Base-by-base conservation (phyloP, 1,284 basidiomycete species). In the Apiotrichum porosum region DNA sequence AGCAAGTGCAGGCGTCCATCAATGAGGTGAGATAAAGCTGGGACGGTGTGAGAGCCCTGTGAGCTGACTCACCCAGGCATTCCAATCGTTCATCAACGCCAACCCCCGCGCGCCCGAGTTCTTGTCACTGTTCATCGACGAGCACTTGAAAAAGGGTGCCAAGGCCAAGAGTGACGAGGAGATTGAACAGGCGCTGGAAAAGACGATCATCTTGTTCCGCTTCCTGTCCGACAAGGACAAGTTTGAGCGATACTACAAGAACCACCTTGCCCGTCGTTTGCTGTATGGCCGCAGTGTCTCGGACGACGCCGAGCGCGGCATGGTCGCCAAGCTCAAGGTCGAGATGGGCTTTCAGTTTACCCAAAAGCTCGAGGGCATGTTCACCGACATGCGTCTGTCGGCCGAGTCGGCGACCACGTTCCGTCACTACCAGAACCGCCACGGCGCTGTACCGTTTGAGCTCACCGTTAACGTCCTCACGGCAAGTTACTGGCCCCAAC, bases 361-460 rank as follows among this genome's bases (percentile, higher is more conserved):
- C 1, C 91, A 97, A 73, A 95, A 95, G 69, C 78, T 98, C 58
- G 94, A 98, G 71, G 94, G 95, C 46, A 99, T 99, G 95, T 94
- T 99, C 79, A 83, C 93, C 61, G 95, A 99, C 68, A 94, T 99
- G 83, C 89, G 85, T 63, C 73, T 95, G 32, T 94, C 89, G 17
- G 76, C 78, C 22, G 95, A 99, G 48, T 84, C 83, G 9, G 89
- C 86, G 78, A 77, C 80, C 43, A 81, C 80, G 5, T 98, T 91
- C 71, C 49, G 61, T 6, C 62, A 64, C 38, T 63, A 61, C 47
- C 51, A 52, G 15, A 56, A 49, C 43, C 56, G 60, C 15, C 56
- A 63, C 38, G 62, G 60, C 12, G 60, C 62, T 17, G 47, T 90
- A 83, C 69, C 80, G 9, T 79, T 93, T 54, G 88, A 93, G 40